phyloP scores from a whole-genome alignment of 129 eudicot genomes.

The Saussurea involucrata region DNA sequence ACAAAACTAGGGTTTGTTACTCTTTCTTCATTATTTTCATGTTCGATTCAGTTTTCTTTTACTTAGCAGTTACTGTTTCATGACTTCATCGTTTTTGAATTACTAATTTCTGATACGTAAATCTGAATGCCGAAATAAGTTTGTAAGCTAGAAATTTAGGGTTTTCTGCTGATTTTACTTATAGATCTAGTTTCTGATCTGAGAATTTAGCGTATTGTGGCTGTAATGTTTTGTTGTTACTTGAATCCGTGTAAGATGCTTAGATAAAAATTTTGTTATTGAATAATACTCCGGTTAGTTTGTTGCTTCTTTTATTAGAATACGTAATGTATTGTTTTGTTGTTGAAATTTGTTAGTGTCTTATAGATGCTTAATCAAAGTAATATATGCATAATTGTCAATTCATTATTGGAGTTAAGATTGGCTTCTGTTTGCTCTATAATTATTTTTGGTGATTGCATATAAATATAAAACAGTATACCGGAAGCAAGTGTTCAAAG shows the following conservation, averaged over 20 bases:
- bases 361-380: not conserved
- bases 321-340: not conserved
- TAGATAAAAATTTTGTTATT: not conserved
- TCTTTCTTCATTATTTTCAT: not conserved
- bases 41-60: not conserved
- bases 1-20: constrained; percentile 21
- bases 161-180: not conserved
- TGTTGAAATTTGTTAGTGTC: not conserved
- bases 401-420: not conserved
- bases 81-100: not conserved
- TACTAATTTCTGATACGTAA: not conserved
- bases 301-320: not conserved
- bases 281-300: not conserved
- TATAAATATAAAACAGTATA: not conserved
- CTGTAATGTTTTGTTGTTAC: not conserved
- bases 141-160: not conserved
- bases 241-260: constrained; percentile 3
- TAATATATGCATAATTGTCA: not conserved
- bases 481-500: not conserved
- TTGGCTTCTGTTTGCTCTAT: not conserved
- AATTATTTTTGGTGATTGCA: not conserved
- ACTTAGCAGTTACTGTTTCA: not conserved
- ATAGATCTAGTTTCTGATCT: constrained; percentile 21
- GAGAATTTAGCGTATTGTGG: not conserved
- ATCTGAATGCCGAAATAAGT: constrained; percentile 9